Base-by-base conservation (phyloP, 1,284 basidiomycete genomes). In the Puccinia novopanici region DNA sequence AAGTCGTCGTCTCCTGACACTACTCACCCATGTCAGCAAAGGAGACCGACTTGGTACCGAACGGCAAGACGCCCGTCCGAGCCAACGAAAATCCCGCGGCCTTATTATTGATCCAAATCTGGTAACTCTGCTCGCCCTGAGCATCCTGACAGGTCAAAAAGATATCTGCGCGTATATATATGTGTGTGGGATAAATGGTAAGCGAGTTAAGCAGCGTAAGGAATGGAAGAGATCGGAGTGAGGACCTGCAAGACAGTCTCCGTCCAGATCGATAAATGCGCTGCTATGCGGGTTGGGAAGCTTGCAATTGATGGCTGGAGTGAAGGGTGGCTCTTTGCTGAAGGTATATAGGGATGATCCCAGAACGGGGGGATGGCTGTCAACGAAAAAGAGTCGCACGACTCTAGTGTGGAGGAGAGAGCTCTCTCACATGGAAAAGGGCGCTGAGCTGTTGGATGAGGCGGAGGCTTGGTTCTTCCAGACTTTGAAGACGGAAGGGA, bases 191-290 rank as follows among this genome's bases (percentile, higher is more conserved):
- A 52, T 12, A 48, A 22, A 42, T 15, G 6, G 45, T 45, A 6
- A 45, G 45, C 15, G 40, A 19, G 6, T 34, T 8, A 67, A n/a
- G 52, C 3, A 24, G 37, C 40, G 27, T 27, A n/a, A 15, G 52
- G 45, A 15, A 61, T 17, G 40, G 17, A 55, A 82, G 10, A 73
- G 3, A 65, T 1, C 24, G 88, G 63, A 4, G 42, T 5, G 19
- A 3, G 63, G 19, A 92, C 93, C 93, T 82, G 94, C 94, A 8
- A 98, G 88, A 86, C 97, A 99, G 86, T 99, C 96, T 17, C 96
- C 96, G 83, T 99, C 91, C 70, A 99, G 87, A 85, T 99, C 96
- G 22, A 98, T 89, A n/a, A 94, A 92, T 0, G 95, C 94, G 85
- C 95, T 97, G 85, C 92, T 95, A 85, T 99, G 97, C 0, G 95